Base-by-base conservation (phyloP, 495 filamentous ascomycete species). In the Geopyxis carbonaria region DNA sequence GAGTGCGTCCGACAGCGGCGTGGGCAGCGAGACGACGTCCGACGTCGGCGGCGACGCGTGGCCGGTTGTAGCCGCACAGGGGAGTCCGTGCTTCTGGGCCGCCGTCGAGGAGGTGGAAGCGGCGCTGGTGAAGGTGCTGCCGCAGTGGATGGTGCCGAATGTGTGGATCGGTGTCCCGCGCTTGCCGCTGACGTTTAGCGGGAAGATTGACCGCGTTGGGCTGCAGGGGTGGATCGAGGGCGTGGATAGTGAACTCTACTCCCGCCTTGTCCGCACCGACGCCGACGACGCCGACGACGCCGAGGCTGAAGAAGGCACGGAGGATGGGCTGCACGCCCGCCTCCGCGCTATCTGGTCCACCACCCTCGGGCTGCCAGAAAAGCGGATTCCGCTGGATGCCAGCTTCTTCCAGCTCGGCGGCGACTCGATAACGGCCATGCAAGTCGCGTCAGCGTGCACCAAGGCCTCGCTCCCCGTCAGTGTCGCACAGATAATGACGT, bases 401-500 rank as follows among this genome's bases (percentile, higher is more conserved):
- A 9, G 8, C 44, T 80, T 81, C 53, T 61, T 80, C 45, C 62
- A 59, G 15, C 60, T 77, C 6, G 76, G 76, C 9, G 76, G 76
- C 25, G 76, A 81, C 45, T 80, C 76, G 0, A 76, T 82, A 33
- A 66, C 68, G 7, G 75, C 76, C 1, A 80, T 82, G 66, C 75
- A 71, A 55, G 59, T 80, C 31, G 75, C 74, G 7, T 68, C 71
- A 7, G 66, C 67, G 25, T 28, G 25, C n/a, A 7, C 8, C 25
- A 7, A 28, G n/a, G n/a, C 8, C 25, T 7, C 8, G 7, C 7
- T 28, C 25, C 8, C 8, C n/a, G 7, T 28, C 8, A 7, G 8
- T n/a, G n/a, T 28, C 25, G 8, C 7, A 28, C 8, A 28, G 7
- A 28, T 28, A 7, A 7, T 28, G 7, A 28, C 25, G 8, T 7